phyloP scores from a whole-genome alignment of 202 grass and related monocot genomes.

The Panicum virgatum region DNA sequence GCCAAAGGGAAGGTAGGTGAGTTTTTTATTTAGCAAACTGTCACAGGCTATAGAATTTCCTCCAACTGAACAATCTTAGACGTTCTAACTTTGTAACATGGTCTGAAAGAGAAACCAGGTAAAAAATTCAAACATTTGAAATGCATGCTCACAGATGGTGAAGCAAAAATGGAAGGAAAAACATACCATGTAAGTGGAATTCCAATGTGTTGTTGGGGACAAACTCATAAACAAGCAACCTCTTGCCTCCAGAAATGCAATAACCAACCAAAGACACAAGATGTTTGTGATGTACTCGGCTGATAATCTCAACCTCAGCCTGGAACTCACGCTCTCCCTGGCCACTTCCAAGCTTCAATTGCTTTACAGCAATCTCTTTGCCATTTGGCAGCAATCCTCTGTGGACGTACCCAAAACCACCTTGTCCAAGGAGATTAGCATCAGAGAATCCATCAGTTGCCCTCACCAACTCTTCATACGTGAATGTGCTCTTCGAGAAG shows the following conservation, averaged over 20 bases:
- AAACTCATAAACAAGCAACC: constrained; percentile 92
- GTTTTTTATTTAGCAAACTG: background rate
- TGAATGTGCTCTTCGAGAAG: constrained; percentile 72
- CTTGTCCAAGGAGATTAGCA: constrained; percentile 91
- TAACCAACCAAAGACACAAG: constrained; percentile 90
- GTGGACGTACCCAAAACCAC: constrained; percentile 89
- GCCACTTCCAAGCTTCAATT: constrained; percentile 68
- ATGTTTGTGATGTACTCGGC: constrained; percentile 91
- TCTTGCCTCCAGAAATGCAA: constrained; percentile 70
- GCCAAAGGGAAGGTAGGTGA: background rate
- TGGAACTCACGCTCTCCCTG: constrained; percentile 89
- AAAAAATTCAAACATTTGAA: background rate
- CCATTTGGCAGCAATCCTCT: constrained; percentile 85
- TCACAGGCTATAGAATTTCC: background rate
- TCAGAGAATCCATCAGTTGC: constrained; percentile 80
- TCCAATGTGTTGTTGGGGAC: constrained; percentile 90
- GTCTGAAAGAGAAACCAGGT: constrained; percentile 13
- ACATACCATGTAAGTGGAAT: constrained; percentile 89
- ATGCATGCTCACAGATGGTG: background rate
- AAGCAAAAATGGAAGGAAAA: background rate
- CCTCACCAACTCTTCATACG: constrained; percentile 68
- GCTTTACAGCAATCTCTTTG: constrained; percentile 88
- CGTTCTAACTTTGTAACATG: background rate
- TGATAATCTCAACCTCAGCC: constrained; percentile 89
- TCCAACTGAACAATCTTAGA: background rate